Base-by-base conservation (phyloP, 257 asterid species). In the Petunia axillaris region DNA sequence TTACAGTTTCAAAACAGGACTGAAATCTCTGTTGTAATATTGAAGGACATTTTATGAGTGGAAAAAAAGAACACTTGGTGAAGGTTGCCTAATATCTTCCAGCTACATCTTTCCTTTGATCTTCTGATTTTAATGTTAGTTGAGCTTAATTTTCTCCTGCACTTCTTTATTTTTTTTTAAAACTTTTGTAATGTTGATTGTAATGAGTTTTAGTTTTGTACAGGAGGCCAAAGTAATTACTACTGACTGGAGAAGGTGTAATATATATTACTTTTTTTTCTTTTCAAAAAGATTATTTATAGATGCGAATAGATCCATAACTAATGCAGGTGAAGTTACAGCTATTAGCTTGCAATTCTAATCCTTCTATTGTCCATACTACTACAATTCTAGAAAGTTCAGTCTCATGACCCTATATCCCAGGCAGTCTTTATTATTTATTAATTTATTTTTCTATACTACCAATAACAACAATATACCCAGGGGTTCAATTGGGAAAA, bases 1-100 rank as follows among this genome's bases (percentile, higher is more conserved):
- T 50, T 73, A 73, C 13, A 50, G 62, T 50, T 73, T 73, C 35
- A 73, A 73, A 50, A 73, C 46, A 36, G 78, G 78, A 5, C 78
- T 73, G 35, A 73, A 73, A 50, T 73, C 78, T 73, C 11, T 73
- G 10, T 73, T 73, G 78, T 73, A 50, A 73, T 25, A 59, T 59
- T 59, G 65, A 25, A 39, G 64, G 25, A 59, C 39, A 16, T 59
- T 39, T 59, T 16, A 59, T 52, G 57, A 52, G 57, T 3, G 2
- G 8, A 55, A 13, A 59, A 25, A 25, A 25, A 25, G 25, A 25
- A 16, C 50, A 50, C 9, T 73, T 73, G 44, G 44, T 71, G 60
- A 71, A 66, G 11, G 73, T 10, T 64, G 77, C 5, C 16, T 25
- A 16, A 71, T 8, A 48, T 48, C 60, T 62, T 62, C 67, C 41